Conservation (phyloP, 208 protist species). For the Leishmania gerbilli region DNA sequence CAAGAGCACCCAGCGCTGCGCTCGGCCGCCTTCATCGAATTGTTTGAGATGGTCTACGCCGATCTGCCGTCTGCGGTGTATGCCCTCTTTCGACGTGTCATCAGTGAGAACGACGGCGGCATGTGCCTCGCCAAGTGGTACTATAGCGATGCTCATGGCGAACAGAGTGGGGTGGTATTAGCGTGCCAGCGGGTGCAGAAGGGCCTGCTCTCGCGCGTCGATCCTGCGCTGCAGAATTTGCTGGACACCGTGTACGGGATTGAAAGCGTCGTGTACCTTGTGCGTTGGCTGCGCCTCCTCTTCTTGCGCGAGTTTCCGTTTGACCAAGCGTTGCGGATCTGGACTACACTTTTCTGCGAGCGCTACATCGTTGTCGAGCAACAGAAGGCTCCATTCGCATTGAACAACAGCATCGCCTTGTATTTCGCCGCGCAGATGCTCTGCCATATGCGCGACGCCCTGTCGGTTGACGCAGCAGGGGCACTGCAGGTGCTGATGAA, state of each 20-base stretch:
- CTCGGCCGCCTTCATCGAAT: slow-evolving; percentile 3
- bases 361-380: slow-evolving; percentile 21
- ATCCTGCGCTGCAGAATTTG: slow-evolving; percentile 55
- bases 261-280: slow-evolving; percentile 74
- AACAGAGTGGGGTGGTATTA: slow-evolving; percentile 39
- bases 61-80: slow-evolving; percentile 34
- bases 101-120: slow-evolving; percentile 29
- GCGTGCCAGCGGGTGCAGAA: slow-evolving; percentile 59
- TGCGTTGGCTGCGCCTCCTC: slow-evolving; percentile 89
- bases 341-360: slow-evolving; percentile 84
- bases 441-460: slow-evolving; percentile 37
- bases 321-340: slow-evolving; percentile 57
- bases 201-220: slow-evolving; percentile 51
- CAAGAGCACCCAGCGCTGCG: slow-evolving; percentile 19
- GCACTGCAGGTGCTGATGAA: slow-evolving; percentile 78
- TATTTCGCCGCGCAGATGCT: slow-evolving; percentile 71
- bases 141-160: slow-evolving; percentile 25
- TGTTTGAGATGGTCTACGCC: slow-evolving; percentile 24
- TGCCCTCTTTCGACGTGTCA: slow-evolving; percentile 53
- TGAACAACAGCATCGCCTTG: slow-evolving; percentile 51
- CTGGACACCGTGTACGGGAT: slow-evolving; percentile 75
- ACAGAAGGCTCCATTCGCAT: slow-evolving; percentile 14
- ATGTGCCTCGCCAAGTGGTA: slow-evolving; percentile 56
- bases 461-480: slow-evolving; percentile 39
- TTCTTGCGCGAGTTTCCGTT: slow-evolving; percentile 89